Conservation (phyloP, 2,329 filamentous ascomycete species). For the Apiospora aurea region DNA sequence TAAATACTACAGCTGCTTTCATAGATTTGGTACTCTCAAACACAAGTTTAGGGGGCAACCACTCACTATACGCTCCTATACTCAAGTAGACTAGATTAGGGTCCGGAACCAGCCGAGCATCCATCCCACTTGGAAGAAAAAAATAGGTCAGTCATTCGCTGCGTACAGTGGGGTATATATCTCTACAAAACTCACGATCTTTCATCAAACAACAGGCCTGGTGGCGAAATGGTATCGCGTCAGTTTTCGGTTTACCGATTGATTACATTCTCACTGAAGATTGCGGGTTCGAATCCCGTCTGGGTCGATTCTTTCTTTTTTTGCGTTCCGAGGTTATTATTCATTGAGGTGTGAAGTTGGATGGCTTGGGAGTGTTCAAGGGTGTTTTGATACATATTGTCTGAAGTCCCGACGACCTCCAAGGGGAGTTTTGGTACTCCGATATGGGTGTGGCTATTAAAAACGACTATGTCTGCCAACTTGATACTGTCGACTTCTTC, state of each 20-base stretch:
- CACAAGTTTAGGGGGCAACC: neutral
- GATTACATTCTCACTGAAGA: neutral
- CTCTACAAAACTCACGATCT: neutral
- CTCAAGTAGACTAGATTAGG: neutral
- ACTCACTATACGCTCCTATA: neutral
- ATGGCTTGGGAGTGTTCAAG: neutral
- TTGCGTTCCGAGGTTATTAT: neutral
- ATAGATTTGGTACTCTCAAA: neutral
- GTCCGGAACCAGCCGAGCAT: neutral
- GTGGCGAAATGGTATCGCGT: slow-evolving; percentile 22
- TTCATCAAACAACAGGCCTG: slow-evolving; percentile 15
- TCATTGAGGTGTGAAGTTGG: neutral
- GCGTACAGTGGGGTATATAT: neutral
- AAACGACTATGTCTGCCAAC: neutral
- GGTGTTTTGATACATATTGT: neutral
- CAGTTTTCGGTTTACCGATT: slow-evolving; percentile 12
- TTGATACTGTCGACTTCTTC: neutral
- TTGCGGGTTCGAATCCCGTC: slow-evolving; percentile 22
- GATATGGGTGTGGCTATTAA: neutral
- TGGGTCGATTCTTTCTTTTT: neutral
- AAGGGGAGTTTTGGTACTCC: neutral
- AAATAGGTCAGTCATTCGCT: neutral
- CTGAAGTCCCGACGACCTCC: neutral
- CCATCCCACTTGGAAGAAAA: neutral
- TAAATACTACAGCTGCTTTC: neutral